Conservation (phyloP, 2,329 filamentous ascomycete genomes). For the Exophiala aquamarina region DNA sequence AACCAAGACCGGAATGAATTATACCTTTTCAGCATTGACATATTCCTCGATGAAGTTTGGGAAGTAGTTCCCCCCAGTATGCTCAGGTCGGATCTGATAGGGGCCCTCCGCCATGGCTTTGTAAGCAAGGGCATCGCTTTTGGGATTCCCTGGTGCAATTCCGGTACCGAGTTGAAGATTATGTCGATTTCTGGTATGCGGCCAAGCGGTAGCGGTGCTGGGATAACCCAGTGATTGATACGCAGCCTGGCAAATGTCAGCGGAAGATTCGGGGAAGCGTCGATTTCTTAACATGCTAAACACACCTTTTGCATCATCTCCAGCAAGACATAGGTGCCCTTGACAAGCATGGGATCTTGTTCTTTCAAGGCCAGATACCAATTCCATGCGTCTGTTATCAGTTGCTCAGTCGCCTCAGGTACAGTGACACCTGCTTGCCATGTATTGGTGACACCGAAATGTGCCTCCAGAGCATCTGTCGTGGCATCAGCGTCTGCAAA, state of each 20-base stretch:
- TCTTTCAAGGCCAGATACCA: constrained; percentile 12
- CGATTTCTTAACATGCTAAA: too few species aligned
- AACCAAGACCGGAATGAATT: too few species aligned
- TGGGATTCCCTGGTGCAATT: constrained; percentile 3
- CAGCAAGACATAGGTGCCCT: constrained; percentile 14
- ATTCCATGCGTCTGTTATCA: constrained; percentile 13
- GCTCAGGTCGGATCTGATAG: constrained; percentile 11
- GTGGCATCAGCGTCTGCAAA: not conserved
- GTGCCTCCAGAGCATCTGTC: constrained; percentile 6
- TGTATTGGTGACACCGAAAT: constrained; percentile 12
- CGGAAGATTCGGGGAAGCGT: not conserved
- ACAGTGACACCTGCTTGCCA: constrained; percentile 14
- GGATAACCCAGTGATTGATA: constrained; percentile 15
- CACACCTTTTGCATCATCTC: constrained; percentile 18
- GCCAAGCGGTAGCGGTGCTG: constrained; percentile 13
- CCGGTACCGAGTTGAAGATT: constrained; percentile 17
- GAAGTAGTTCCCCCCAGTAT: constrained; percentile 14
- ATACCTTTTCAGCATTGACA: constrained; percentile 12
- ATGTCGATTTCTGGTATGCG: constrained; percentile 15
- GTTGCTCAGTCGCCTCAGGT: constrained; percentile 4
- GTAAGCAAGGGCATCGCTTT: constrained; percentile 11
- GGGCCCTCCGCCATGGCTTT: constrained; percentile 14
- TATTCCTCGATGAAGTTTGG: constrained; percentile 15
- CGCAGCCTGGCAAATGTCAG: constrained; percentile 7
- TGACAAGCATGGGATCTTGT: constrained; percentile 8